Base-by-base conservation (phyloP, 768 basidiomycete species). In the Hericium coralloides region DNA sequence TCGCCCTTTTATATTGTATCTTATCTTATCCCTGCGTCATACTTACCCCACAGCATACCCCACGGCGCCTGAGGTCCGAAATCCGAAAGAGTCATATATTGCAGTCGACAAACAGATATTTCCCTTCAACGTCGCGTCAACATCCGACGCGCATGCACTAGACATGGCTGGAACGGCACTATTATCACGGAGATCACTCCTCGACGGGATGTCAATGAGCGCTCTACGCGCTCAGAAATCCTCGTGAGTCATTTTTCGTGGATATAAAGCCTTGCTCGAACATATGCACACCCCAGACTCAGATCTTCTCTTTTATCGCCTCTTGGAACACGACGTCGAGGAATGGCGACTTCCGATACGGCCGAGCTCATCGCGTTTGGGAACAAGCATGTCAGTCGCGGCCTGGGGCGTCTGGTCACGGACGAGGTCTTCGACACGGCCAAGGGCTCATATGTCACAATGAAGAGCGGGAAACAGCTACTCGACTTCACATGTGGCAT, bases 401-500 rank as follows among this genome's bases (percentile, higher is more conserved):
- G 61, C 8, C 0, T 61, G 15, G 38, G 10, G 5, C 59, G 49
- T 12, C 43, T 45, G 23, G 38, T 62, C 51, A 52, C 60, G 8
- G 59, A 63, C 45, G 60, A 63, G 2, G 52, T 63, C 0, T 53
- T 61, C 2, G 41, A 37, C 38, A 52, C 37, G 7, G 61, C 52
- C 12, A 48, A 61, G 41, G 61, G 61, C 18, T 58, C 60, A 1
- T 63, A 59, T 61, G 60, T 63, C 18, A 63, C 57, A 26, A 58
- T 58, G 47, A 49, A n/a, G 10, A 56, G 61, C 26, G 61, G 61
- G n/a, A 56, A 54, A 26, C 45, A 9, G 25, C 12, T 58, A n/a
- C 61, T 63, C 12, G 61, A 63, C 49, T 63, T 63, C 53, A 60
- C 61, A 23, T 54, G 52, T 23, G 61, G 61, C 10, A 63, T 63